Base-by-base conservation (phyloP, 768 basidiomycete species). In the Mycena vitilis region DNA sequence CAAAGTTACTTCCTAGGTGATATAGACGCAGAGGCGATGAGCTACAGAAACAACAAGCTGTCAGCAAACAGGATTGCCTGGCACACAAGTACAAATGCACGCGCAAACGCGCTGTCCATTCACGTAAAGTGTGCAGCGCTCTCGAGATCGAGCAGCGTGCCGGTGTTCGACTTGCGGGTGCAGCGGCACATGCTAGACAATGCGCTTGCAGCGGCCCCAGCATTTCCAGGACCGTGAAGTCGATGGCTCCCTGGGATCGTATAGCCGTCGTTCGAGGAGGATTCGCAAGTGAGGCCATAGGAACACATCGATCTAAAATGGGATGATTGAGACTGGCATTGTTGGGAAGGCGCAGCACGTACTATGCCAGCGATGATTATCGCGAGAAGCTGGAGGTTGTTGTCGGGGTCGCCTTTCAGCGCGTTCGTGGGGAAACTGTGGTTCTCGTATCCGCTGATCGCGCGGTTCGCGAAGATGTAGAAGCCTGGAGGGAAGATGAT, bases 401-500 rank as follows among this genome's bases (percentile, higher is more conserved):
- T 78, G 71, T 91, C 89, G 2, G 92, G 92, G 76, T 93, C 91
- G 0, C 83, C 81, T 40, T 85, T 80, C 30, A 90, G 63, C 10
- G 85, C 76, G 71, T 90, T 84, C 0, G 91, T 88, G 2, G 87
- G 76, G 37, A 86, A 77, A 63, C 83, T 80, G 60, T 88, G 81
- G 60, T 84, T 86, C 78, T 95, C 92, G 72, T 85, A 94, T 15
- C 90, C 91, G 60, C 86, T 85, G 1, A 94, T 85, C 1, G 88
- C 87, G 52, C 90, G 85, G 11, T 89, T 86, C 9, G 87, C 88
- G 72, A 93, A 94, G 23, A 92, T 84, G 71, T 91, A 94, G 77
- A 89, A 94, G 13, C 87, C 86, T 2, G 93, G 91, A 0, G 93
- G 93, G 73, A 94, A 93, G 25, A 94, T 72, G 54, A 94, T 74